Conservation (phyloP, 139 green algal species). For the Coelastrella sp. region DNA sequence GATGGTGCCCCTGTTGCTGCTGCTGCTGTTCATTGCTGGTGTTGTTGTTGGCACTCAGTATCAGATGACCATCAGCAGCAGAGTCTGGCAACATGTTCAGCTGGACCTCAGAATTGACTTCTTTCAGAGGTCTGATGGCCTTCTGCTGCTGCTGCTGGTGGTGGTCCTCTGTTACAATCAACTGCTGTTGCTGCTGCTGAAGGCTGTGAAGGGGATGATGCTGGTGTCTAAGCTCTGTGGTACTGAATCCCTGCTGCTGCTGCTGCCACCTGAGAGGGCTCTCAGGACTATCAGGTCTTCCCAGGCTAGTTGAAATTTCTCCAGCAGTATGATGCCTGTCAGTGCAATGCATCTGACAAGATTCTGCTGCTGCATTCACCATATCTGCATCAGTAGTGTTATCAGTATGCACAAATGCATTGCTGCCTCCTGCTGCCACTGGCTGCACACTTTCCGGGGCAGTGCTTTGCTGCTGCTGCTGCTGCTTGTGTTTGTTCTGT, state of each 20-base stretch:
- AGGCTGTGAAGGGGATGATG: background rate
- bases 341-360: background rate
- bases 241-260: too few relatives aligned
- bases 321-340: background rate
- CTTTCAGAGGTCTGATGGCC: background rate
- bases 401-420: too few relatives aligned
- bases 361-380: background rate
- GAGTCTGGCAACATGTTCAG: constrained; percentile 30
- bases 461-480: constrained; percentile 28
- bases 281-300: background rate
- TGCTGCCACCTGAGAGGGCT: background rate
- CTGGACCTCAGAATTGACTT: background rate
- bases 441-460: too few relatives aligned
- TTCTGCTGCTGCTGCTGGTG: constrained; percentile 20
- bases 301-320: background rate
- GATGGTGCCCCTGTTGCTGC: constrained; percentile 13
- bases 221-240: too few relatives aligned
- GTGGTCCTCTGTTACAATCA: too few relatives aligned
- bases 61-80: background rate
- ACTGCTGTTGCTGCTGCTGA: constrained; percentile 9
- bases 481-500: constrained; percentile 10
- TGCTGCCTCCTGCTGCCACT: too few relatives aligned
- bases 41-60: background rate
- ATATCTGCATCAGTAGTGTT: background rate
- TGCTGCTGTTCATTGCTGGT: background rate